phyloP scores from a whole-genome alignment of 164 flowering plant genomes.

The Amborella trichopoda region DNA sequence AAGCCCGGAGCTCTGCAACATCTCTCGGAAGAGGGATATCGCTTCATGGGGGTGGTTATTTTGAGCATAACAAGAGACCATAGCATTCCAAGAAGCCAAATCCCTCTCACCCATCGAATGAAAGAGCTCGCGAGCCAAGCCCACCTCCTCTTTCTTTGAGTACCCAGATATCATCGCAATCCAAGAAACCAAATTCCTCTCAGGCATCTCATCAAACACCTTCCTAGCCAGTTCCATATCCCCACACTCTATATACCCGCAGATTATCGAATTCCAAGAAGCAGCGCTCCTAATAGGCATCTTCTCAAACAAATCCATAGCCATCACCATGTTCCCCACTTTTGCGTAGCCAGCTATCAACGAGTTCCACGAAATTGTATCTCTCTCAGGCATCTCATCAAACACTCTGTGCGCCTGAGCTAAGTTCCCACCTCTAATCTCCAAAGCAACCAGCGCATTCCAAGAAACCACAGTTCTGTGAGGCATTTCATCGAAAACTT shows the following conservation, averaged over 20 bases:
- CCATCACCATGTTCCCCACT: conserved; percentile 16
- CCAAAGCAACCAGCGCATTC: conserved; percentile 30
- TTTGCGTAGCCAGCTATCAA: conserved; percentile 28
- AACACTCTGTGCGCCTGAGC: conserved; percentile 15
- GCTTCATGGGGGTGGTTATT: conserved; percentile 31
- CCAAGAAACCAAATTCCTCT: conserved; percentile 26
- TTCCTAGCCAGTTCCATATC: conserved; percentile 18
- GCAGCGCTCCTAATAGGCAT: conserved; percentile 27
- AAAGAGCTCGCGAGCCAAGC: conserved; percentile 18
- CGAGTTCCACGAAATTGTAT: conserved; percentile 31
- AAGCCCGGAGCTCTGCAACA: conserved; percentile 17
- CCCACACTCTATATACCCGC: conserved; percentile 23
- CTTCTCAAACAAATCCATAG: conserved; percentile 17
- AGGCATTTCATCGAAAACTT: conserved; percentile 28
- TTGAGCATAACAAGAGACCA: conserved; percentile 35
- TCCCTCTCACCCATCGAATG: conserved; percentile 15
- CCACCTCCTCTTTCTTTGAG: conserved; percentile 25
- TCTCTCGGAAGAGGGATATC: conserved; percentile 19
- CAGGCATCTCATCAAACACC: conserved; percentile 28
- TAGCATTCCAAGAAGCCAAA: conserved; percentile 23
- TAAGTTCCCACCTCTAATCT: conserved; percentile 21
- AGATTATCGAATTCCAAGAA: conserved; percentile 34
- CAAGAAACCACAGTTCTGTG: conserved; percentile 29
- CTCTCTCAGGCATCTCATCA: conserved; percentile 23
- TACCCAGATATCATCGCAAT: conserved; percentile 33